phyloP scores from a whole-genome alignment of 495 filamentous ascomycete genomes.

The Aspergillus funiculosus region DNA sequence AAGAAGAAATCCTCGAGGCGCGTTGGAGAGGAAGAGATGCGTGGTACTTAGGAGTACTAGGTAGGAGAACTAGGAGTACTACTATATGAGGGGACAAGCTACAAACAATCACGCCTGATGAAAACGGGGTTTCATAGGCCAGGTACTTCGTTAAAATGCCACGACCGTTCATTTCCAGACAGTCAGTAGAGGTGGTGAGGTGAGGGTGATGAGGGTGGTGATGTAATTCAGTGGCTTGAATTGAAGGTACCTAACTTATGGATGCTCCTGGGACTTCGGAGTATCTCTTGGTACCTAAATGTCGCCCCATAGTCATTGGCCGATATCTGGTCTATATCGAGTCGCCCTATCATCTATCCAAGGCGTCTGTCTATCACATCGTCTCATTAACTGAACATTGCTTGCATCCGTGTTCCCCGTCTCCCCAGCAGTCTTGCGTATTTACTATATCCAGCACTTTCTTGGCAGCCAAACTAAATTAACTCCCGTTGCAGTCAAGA shows the following conservation, averaged over 20 bases:
- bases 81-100: background rate
- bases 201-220: slow-evolving; percentile 9
- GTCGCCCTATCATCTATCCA: no score
- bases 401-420: background rate
- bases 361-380: no score
- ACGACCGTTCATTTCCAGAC: background rate
- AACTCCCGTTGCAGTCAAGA: background rate
- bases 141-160: background rate
- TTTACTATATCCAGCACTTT: background rate
- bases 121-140: background rate
- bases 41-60: background rate
- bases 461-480: slow-evolving; percentile 12
- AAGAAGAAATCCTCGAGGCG: no score
- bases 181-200: no score
- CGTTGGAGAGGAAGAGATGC: no score
- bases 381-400: no score
- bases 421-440: background rate
- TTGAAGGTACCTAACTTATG: no score
- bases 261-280: no score
- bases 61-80: background rate
- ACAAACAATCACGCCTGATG: background rate
- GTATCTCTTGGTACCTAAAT: no score
- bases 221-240: slow-evolving; percentile 15
- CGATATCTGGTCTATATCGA: no score
- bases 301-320: no score